These are phyloP conservation scores for Thermothelomyces thermophilus DNA, from an alignment of 2,329 filamentous ascomycete genomes.

Conservation along the genomic window DNA sequence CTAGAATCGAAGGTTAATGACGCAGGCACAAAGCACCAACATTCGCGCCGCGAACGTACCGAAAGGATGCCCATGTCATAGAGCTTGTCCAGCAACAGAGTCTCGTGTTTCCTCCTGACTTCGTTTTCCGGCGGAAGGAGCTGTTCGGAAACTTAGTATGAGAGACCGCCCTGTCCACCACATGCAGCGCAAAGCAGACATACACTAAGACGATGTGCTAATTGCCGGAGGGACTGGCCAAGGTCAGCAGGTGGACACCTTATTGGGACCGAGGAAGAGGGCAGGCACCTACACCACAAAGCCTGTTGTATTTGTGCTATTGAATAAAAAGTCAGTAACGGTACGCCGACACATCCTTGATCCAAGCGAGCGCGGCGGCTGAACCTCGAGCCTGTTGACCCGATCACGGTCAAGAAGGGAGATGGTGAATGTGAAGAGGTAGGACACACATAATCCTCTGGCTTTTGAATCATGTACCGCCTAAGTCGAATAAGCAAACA, in stretches of 20 bases:
- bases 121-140: slow-evolving; percentile 74
- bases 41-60: slow-evolving; percentile 6
- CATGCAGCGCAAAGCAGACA: not conserved
- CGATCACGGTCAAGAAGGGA: not conserved
- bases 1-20: slow-evolving; percentile 1
- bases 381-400: too few relatives aligned
- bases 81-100: slow-evolving; percentile 82
- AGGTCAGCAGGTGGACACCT: slow-evolving; percentile 22
- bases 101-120: slow-evolving; percentile 76
- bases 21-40: not conserved
- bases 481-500: slow-evolving; percentile 33
- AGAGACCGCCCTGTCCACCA: not conserved
- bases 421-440: not conserved
- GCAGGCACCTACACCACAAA: slow-evolving; percentile 60
- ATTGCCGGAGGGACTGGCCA: slow-evolving; percentile 69
- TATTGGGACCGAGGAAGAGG: slow-evolving; percentile 18
- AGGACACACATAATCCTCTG: slow-evolving; percentile 45
- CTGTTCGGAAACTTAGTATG: slow-evolving; percentile 1
- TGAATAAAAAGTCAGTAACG: slow-evolving; percentile 33
- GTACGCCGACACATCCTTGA: too few relatives aligned
- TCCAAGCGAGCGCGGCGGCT: too few relatives aligned
- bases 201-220: slow-evolving; percentile 75
- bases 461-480: slow-evolving; percentile 86
- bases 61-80: slow-evolving; percentile 85
- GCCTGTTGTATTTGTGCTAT: slow-evolving; percentile 61